Conservation (phyloP, 2,329 filamentous ascomycete genomes). For the Pseudocercospora ulei region DNA sequence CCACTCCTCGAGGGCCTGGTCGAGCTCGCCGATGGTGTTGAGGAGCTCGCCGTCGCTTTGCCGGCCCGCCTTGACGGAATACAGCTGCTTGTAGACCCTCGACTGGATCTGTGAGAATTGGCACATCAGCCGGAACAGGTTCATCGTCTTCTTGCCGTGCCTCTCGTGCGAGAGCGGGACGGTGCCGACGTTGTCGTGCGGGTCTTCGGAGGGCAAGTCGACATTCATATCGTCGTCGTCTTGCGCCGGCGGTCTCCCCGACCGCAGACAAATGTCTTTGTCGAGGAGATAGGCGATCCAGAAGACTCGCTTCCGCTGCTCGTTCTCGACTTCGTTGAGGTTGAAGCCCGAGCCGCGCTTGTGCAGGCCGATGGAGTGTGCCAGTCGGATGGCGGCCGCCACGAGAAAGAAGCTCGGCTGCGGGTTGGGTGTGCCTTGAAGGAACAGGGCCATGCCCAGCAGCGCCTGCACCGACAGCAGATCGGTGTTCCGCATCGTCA, state of each 20-base stretch:
- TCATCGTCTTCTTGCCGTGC: slow-evolving; percentile 84
- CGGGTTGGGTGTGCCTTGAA: slow-evolving; percentile 93
- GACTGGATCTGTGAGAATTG: slow-evolving; percentile 86
- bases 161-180: slow-evolving; percentile 58
- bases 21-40: slow-evolving; percentile 90
- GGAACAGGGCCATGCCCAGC: slow-evolving; percentile 82
- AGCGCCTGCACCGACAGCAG: slow-evolving; percentile 88
- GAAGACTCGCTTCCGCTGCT: slow-evolving; percentile 72
- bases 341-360: slow-evolving; percentile 89
- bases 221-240: slow-evolving; percentile 89
- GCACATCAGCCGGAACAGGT: slow-evolving; percentile 86
- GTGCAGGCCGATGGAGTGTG: slow-evolving; percentile 90
- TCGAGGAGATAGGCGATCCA: slow-evolving; percentile 69
- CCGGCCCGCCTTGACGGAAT: slow-evolving; percentile 83
- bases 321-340: slow-evolving; percentile 83
- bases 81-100: slow-evolving; percentile 84
- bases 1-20: slow-evolving; percentile 76
- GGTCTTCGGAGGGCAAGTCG: slow-evolving; percentile 82
- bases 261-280: slow-evolving; percentile 63
- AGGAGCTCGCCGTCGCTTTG: slow-evolving; percentile 86
- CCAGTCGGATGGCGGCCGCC: slow-evolving; percentile 77
- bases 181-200: slow-evolving; percentile 85
- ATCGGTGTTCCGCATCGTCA: slow-evolving; percentile 94
- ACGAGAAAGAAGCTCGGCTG: slow-evolving; percentile 89
- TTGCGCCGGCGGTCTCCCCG: slow-evolving; percentile 61